Evolutionary conservation across 176 grass and related monocot genomes (phyloP).

Genomic region (Paspalum notatum): DNA sequence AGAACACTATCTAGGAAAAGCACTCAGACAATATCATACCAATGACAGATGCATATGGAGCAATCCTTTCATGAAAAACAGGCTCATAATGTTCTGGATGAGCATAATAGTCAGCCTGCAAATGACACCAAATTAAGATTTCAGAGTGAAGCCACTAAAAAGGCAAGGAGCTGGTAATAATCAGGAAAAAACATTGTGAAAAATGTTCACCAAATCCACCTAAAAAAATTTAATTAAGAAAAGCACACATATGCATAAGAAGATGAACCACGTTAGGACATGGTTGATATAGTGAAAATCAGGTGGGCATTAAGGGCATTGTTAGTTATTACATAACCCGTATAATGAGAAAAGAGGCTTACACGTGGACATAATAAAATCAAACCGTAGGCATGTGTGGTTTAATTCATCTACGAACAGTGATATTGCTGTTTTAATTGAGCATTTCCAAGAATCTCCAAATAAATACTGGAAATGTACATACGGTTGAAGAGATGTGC

Average conservation of each 20-base stretch:
- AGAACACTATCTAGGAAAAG: constrained; percentile 31
- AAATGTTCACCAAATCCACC: background rate
- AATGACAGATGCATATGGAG: constrained; percentile 83
- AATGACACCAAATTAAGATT: constrained; percentile 27
- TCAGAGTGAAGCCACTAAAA: constrained; percentile 11
- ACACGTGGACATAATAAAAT: background rate
- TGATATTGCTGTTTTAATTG: background rate
- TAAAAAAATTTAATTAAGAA: background rate
- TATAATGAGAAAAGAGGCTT: constrained; percentile 20
- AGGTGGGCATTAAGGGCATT: background rate
- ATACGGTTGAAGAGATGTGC: constrained; percentile 23
- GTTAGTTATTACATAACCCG: constrained; percentile 15
- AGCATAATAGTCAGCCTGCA: constrained; percentile 87
- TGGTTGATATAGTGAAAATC: background rate
- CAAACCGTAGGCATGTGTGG: background rate
- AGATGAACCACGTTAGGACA: background rate
- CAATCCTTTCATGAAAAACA: constrained; percentile 92
- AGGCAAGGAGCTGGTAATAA: constrained; percentile 5
- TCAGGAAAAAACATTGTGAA: constrained; percentile 1
- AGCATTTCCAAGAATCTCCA: background rate
- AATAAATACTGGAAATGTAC: background rate
- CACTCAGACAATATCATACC: constrained; percentile 49
- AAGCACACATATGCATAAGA: background rate
- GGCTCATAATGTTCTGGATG: constrained; percentile 84
- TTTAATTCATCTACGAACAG: background rate